A percentile compares a stretch with the other conserved stretches of the same genome.
Evolutionary conservation across 73 alveolate genomes (phyloP).

Genomic region (Paraurostyla sp.): DNA sequence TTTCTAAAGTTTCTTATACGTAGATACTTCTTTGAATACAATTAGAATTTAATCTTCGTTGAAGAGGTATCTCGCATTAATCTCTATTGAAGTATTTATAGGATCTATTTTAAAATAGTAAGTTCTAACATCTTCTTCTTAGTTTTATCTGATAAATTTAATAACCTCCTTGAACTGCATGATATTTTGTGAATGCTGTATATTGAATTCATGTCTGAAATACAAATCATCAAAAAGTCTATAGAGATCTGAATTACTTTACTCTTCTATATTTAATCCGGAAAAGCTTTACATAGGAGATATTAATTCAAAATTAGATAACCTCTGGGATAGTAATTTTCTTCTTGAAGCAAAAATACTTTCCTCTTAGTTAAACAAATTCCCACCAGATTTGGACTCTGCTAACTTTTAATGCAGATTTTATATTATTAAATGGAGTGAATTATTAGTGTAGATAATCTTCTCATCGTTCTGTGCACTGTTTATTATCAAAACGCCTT

Average conservation of each 20-base stretch:
- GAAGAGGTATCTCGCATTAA: background rate
- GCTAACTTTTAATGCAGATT: background rate
- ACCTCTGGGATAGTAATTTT: too few species aligned
- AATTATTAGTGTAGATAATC: background rate
- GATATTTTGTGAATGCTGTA: too few species aligned
- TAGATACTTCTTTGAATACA: slow-evolving; percentile 23
- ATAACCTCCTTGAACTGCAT: background rate
- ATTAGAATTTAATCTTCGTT: background rate
- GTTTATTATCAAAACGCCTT: background rate
- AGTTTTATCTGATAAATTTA: background rate
- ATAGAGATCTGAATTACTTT: too few species aligned
- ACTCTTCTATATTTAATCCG: too few species aligned
- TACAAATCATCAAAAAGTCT: too few species aligned
- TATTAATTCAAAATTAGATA: too few species aligned
- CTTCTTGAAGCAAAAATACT: background rate
- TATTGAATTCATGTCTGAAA: too few species aligned
- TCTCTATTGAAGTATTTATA: background rate
- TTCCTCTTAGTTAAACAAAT: background rate
- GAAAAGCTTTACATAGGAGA: too few species aligned
- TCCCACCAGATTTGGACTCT: too few species aligned
- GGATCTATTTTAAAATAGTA: slow-evolving; percentile 5
- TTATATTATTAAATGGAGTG: background rate
- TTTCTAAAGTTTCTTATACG: background rate
- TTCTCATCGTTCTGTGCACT: background rate
- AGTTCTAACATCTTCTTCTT: too few species aligned